phyloP scores from a whole-genome alignment of 371 early-diverging fungal species.

The Funneliformis caledonium region DNA sequence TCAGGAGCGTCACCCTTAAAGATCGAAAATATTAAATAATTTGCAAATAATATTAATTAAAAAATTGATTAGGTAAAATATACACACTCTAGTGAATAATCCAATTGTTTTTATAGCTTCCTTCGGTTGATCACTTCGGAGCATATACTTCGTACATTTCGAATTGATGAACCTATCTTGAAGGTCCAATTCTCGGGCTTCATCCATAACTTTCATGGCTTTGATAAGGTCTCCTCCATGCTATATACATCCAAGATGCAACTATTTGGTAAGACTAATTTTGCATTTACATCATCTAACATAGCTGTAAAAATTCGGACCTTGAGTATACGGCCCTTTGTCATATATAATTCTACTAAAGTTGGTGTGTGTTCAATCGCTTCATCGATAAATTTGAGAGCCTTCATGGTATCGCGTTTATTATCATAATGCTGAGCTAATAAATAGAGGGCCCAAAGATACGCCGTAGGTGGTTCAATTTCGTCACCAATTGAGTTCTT shows the following conservation, averaged over 20 bases:
- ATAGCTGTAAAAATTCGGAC: conserved; percentile 43
- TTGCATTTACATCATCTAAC: not conserved
- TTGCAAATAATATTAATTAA: not conserved
- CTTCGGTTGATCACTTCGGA: conserved; percentile 77
- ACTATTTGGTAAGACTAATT: conserved; percentile 2
- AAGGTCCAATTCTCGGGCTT: conserved; percentile 87
- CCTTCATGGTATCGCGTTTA: conserved; percentile 66
- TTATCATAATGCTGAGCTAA: conserved; percentile 88
- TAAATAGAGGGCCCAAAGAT: conserved; percentile 88
- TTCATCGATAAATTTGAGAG: conserved; percentile 75
- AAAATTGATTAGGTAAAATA: not conserved
- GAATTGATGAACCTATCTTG: conserved; percentile 96
- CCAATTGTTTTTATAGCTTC: conserved; percentile 85
- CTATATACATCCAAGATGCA: conserved; percentile 44
- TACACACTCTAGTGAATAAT: conserved; percentile 73
- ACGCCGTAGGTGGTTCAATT: conserved; percentile 80
- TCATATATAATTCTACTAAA: conserved; percentile 89
- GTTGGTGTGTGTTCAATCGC: conserved; percentile 88
- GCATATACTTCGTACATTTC: conserved; percentile 93
- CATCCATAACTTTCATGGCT: conserved; percentile 80
- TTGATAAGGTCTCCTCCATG: conserved; percentile 76
- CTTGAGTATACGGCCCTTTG: conserved; percentile 93
- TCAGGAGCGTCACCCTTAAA: conserved; percentile 66
- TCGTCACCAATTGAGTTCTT: conserved; percentile 44
- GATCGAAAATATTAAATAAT: conserved; percentile 2